Percentiles rank a stretch among this genome's conserved stretches.
phyloP scores from a whole-genome alignment of 345 rosid genomes.

The Boechera divaricarpa region DNA sequence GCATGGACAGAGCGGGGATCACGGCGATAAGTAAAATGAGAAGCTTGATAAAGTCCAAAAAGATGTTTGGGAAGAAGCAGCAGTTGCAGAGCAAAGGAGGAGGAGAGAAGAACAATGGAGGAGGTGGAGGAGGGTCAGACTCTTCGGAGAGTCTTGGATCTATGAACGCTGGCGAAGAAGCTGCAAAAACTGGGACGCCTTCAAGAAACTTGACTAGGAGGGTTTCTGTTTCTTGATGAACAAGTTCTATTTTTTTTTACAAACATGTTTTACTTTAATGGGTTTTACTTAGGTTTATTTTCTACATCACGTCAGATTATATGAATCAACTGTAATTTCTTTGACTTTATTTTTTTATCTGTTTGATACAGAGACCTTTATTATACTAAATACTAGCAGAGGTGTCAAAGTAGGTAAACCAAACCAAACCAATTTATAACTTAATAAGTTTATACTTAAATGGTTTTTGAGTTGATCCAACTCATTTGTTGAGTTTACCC shows the following conservation, averaged over 20 bases:
- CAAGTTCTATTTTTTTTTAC: background rate
- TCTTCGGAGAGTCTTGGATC: slow-evolving; percentile 79
- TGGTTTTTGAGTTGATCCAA: too few species aligned
- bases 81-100: slow-evolving; percentile 37
- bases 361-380: background rate
- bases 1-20: slow-evolving; percentile 45
- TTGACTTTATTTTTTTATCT: background rate
- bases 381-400: too few species aligned
- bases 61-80: slow-evolving; percentile 55
- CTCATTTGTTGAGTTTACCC: too few species aligned
- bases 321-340: slow-evolving; percentile 37
- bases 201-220: slow-evolving; percentile 65
- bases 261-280: background rate
- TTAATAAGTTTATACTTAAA: too few species aligned
- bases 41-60: slow-evolving; percentile 76
- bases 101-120: slow-evolving; percentile 54
- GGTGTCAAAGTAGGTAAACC: too few species aligned
- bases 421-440: too few species aligned
- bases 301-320: background rate
- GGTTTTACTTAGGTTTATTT: slow-evolving; percentile 25
- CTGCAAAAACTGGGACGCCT: slow-evolving; percentile 60
- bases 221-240: slow-evolving; percentile 68
- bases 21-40: slow-evolving; percentile 62
- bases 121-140: slow-evolving; percentile 76
- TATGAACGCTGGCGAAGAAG: slow-evolving; percentile 51